Conservation (phyloP, 148 eudicot genomes). For the Arbutus unedo region DNA sequence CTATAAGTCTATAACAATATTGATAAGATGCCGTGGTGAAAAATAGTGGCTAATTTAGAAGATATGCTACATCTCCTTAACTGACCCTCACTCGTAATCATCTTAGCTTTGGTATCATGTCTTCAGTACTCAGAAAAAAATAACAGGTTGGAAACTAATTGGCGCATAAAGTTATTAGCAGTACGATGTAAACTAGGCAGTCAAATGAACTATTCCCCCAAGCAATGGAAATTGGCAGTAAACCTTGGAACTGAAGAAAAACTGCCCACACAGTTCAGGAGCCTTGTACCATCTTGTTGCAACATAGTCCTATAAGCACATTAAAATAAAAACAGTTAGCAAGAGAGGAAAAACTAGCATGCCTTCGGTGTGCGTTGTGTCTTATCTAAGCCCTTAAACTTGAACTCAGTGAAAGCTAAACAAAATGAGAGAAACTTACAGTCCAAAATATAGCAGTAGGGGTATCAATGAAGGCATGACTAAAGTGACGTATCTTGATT, state of each 20-base stretch:
- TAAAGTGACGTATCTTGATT: constrained; percentile 2
- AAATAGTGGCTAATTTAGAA: neutral
- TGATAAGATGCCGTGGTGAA: neutral
- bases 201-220: neutral
- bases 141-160: neutral
- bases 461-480: neutral
- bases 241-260: neutral
- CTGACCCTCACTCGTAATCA: neutral
- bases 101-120: neutral
- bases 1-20: neutral
- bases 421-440: neutral
- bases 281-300: constrained; percentile 4
- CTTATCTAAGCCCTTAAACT: neutral
- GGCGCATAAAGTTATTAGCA: neutral
- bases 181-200: neutral
- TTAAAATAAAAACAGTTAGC: neutral
- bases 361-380: neutral
- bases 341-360: neutral
- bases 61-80: neutral
- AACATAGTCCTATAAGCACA: constrained; percentile 3
- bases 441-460: constrained; percentile 3
- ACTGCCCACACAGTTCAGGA: constrained; percentile 5
- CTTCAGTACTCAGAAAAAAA: neutral
- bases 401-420: neutral
- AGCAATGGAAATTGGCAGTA: neutral